Evolutionary conservation across 164 flowering plant genomes (phyloP).

Genomic region (Kingdonia uniflora): DNA sequence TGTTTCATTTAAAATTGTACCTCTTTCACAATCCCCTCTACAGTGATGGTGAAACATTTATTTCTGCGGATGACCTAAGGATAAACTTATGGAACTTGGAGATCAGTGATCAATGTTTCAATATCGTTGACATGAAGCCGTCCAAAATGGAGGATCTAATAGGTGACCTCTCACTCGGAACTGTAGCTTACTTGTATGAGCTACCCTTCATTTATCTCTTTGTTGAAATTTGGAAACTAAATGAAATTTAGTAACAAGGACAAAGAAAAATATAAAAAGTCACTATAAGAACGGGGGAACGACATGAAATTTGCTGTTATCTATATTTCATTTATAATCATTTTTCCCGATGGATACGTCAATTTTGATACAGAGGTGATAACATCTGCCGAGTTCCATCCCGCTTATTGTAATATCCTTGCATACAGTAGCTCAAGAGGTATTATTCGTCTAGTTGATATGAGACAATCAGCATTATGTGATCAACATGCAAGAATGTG

Average conservation of each 20-base stretch:
- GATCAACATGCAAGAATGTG: constrained; percentile 63
- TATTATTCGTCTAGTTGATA: constrained; percentile 65
- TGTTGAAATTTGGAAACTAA: too few relatives aligned
- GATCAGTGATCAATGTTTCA: constrained; percentile 69
- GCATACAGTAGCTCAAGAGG: constrained; percentile 87
- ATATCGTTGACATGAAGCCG: constrained; percentile 81
- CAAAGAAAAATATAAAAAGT: too few relatives aligned
- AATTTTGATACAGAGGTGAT: constrained; percentile 57
- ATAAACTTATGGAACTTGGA: constrained; percentile 91
- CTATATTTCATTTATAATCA: too few relatives aligned
- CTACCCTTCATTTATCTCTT: too few relatives aligned
- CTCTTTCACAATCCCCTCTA: neutral
- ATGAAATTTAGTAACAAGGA: too few relatives aligned
- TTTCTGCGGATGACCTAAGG: constrained; percentile 83
- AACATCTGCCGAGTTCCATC: constrained; percentile 85
- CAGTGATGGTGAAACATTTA: constrained; percentile 82
- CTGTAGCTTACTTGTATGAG: too few relatives aligned
- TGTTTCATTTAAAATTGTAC: too few relatives aligned
- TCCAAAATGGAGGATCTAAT: constrained; percentile 77
- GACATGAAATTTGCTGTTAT: too few relatives aligned
- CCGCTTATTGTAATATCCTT: constrained; percentile 63
- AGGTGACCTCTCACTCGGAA: constrained; percentile 23
- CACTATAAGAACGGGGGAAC: too few relatives aligned
- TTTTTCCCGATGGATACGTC: constrained; percentile 8
- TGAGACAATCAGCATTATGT: constrained; percentile 83